Evolutionary conservation across 2,329 filamentous ascomycete species (phyloP), one percentile per base, ranked within the genome.

Genomic region (Ophiostoma ulmi): DNA sequence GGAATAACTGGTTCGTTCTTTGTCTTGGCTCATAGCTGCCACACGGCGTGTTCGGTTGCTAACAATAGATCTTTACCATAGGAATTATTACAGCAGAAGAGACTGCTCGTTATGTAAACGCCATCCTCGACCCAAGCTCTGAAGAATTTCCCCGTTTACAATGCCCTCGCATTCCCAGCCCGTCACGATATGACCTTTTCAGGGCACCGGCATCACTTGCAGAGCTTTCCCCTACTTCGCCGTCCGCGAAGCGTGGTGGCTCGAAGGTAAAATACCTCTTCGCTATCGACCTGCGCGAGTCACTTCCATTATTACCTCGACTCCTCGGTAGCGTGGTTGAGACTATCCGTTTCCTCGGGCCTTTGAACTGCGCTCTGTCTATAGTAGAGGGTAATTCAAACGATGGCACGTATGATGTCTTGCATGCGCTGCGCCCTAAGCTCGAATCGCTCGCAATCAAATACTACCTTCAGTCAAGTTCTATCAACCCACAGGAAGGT

Each of bases 341-440:
- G 39, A 61, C 63, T 0, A 72, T 74, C 38, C 69, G 64, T 7
- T 73, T 72, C 7, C 36, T 88, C 0, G 85, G 86, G 0, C 81
- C 83, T 0, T 72, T 81, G 13, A 79, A 80, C 69, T 88, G 85
- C 73, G 83, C 81, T 0, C 77, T 88, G 0, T 87, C 85, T 0
- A 82, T 88, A 31, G 80, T 88, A 14, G 86, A 87, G 73, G 85
- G 86, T 14, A 80, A 84, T 74, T 87, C 85, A 0, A 74, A 80
- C 26, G 86, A 88, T 72, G 85, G 84, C 5, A 88, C 86, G 0
- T 80, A 75, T 44, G 83, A 86, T 44, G 78, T 87, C 8, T 79
- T 88, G 1, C 70, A 77, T 1, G 77, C 78, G 0, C 75, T 88
- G 7, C 76, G 75, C 1, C 74, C 78, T 0, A 77, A 79, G 3